Evolutionary conservation across 495 filamentous ascomycete species (phyloP), one percentile per base, ranked within the genome.

Genomic region (Podospora pseudopauciseta): DNA sequence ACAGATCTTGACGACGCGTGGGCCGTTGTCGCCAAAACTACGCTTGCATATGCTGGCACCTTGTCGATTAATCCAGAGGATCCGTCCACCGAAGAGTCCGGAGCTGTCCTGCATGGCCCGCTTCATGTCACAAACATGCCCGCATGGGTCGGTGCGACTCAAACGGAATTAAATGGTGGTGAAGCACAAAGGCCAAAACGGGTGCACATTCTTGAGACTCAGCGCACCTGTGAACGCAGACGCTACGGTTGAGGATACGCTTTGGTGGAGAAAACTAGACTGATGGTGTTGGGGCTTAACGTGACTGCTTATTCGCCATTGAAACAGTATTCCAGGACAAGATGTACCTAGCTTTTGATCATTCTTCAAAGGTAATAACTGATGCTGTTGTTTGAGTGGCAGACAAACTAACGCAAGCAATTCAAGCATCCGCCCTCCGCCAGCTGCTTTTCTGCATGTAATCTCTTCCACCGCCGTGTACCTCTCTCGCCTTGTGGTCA

Each of bases 11-110:
- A 58, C 55, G 55, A 58, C 4, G 23, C 55, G n/a, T 58, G 55
- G 55, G 55, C 55, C n/a, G 55, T 26, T 23, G 55, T 58, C 5
- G 55, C n/a, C n/a, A 58, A 58, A 26, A 58, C 55, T 26, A 58
- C 55, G 13, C 55, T 58, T 58, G 55, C 18, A 4, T 58, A 58
- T 26, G 55, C 55, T n/a, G 55, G 19, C n/a, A 3, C n/a, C 5
- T 58, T 58, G 55, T 58, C 55, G 18, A 20, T 58, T n/a, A 6
- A 58, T 26, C 55, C 55, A 4, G n/a, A 20, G 7, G n/a, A 26
- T 20, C 55, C 55, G 23, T 19, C 55, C 7, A 58, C 15, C 18
- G 26, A 18, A 58, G 55, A 58, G 55, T 58, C 55, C 3, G 19
- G 19, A 26, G n/a, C 55, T 19, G 18, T 58, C 23, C 4, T 58